Conservation (phyloP, 1,284 basidiomycete species). For the Mycena sp. region DNA sequence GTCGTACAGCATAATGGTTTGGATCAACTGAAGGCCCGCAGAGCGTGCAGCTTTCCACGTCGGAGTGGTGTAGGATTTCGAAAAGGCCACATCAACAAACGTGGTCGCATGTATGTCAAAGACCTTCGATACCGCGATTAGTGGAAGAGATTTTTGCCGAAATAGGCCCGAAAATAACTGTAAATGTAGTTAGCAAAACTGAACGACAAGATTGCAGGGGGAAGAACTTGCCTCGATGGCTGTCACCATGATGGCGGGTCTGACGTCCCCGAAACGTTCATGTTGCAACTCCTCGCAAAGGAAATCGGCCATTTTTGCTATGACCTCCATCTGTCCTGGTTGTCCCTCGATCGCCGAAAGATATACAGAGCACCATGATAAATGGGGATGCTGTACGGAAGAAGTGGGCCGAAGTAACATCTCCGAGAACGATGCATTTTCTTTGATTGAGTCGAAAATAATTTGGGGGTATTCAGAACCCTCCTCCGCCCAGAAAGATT, state of each 20-base stretch:
- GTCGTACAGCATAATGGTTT: conserved; percentile 42
- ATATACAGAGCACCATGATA: conserved; percentile 69
- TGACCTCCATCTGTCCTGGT: conserved; percentile 68
- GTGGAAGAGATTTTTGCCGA: conserved; percentile 45
- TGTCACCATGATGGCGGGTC: conserved; percentile 68
- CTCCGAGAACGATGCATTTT: conserved; percentile 72
- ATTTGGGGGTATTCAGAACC: conserved; percentile 76
- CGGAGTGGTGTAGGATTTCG: conserved; percentile 52
- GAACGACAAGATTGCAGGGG: neutral
- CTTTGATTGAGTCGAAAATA: conserved; percentile 85
- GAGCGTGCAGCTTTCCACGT: conserved; percentile 62
- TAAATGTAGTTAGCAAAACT: neutral
- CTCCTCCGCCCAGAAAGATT: conserved; percentile 75
- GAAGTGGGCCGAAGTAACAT: conserved; percentile 55
- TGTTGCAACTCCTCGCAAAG: conserved; percentile 85
- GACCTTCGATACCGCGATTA: conserved; percentile 51
- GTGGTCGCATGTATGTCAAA: conserved; percentile 69
- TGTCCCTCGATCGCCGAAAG: conserved; percentile 64
- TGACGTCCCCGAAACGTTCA: conserved; percentile 68
- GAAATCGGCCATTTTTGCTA: conserved; percentile 77
- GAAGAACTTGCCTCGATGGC: conserved; percentile 64
- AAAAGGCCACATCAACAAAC: conserved; percentile 73
- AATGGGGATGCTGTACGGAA: conserved; percentile 52
- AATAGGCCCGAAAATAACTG: conserved; percentile 50
- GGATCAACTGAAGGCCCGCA: conserved; percentile 60